Percentiles rank a stretch among this genome's conserved stretches.
Evolutionary conservation across 805 yeast genomes (phyloP).

Genomic region (Hanseniaspora occidentalis): DNA sequence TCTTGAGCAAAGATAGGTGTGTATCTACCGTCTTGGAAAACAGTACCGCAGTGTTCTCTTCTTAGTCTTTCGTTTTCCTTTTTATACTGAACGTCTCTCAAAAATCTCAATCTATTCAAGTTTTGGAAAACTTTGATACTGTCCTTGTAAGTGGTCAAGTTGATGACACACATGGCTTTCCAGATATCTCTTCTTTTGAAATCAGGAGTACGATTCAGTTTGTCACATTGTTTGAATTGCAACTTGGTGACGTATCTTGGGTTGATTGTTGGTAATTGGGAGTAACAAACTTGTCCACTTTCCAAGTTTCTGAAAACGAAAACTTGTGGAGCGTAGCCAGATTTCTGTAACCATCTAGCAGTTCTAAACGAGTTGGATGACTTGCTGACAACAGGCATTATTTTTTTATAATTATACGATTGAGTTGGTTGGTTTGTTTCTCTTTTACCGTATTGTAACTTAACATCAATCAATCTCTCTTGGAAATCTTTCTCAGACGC

Average conservation of each 20-base stretch:
- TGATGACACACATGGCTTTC: constrained; percentile 82
- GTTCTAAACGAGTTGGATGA: constrained; percentile 35
- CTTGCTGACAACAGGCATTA: constrained; percentile 4
- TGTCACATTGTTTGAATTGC: constrained; percentile 73
- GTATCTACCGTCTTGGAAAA: constrained; percentile 79
- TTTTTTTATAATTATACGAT: not conserved
- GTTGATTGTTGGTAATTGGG: constrained; percentile 58
- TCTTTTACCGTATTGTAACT: not conserved
- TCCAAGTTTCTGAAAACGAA: constrained; percentile 75
- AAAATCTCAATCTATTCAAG: constrained; percentile 57
- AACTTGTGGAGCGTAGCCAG: constrained; percentile 72
- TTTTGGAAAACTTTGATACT: constrained; percentile 67
- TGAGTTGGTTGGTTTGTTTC: not conserved
- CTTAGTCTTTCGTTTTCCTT: constrained; percentile 57
- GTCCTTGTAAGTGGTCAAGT: constrained; percentile 42
- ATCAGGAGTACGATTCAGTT: constrained; percentile 76
- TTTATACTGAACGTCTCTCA: constrained; percentile 52
- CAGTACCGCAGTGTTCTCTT: constrained; percentile 36
- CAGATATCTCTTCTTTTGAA: constrained; percentile 69
- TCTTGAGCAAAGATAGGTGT: constrained; percentile 87
- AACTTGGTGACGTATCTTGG: constrained; percentile 40
- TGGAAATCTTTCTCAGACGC: too few species aligned
- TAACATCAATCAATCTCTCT: too few species aligned
- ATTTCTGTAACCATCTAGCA: constrained; percentile 42
- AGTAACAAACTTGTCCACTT: constrained; percentile 79